Base-by-base conservation (phyloP, 495 filamentous ascomycete species). In the Melanomma pulvis-pyrius region DNA sequence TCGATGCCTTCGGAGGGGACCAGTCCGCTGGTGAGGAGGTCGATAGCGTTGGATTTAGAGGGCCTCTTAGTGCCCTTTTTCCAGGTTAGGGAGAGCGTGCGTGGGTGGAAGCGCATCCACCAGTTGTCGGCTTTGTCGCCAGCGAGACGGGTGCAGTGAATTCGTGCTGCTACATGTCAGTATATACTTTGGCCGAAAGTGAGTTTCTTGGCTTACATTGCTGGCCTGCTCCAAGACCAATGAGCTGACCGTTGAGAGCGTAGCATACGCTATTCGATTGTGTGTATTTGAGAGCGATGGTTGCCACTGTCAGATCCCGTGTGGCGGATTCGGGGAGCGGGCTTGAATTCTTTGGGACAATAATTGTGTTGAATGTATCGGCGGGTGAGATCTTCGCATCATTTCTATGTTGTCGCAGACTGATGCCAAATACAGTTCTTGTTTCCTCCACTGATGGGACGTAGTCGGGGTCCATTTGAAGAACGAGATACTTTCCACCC, bases 221-320 rank as follows among this genome's bases (percentile, higher is more conserved):
- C 79, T 98, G 94, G 55, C 94, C 94, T 55, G 94, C 94, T 67
- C 96, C 94, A 48, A 98, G 84, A 53, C 94, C 94, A 69, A 98
- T 86, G 76, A 97, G 83, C 77, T 98, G 96, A 17, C 94, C 94
- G 69, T 97, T 91, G 61, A 93, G 86, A 47, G 94, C 92, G 75
- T 97, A 98, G 85, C 94, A 97, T 71, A 98, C 94, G 17, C 92
- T 97, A 83, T 98, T 98, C 72, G 90, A 94, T 79, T 98, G 94
- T 1, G 94, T 98, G 81, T 93, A 98, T 82, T 98, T 98, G 47
- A 97, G 82, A 6, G 94, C 90, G 69, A 98, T 97, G 55, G 96
- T 98, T 32, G 94, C 94, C 41, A 98, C 91, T 28, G 93, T 92
- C 51, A 98, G 82, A 75, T 98, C 94, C 49, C 96, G 87, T 50